Base-by-base conservation (phyloP, 805 yeast genomes). In the Yamadazyma olivae region DNA sequence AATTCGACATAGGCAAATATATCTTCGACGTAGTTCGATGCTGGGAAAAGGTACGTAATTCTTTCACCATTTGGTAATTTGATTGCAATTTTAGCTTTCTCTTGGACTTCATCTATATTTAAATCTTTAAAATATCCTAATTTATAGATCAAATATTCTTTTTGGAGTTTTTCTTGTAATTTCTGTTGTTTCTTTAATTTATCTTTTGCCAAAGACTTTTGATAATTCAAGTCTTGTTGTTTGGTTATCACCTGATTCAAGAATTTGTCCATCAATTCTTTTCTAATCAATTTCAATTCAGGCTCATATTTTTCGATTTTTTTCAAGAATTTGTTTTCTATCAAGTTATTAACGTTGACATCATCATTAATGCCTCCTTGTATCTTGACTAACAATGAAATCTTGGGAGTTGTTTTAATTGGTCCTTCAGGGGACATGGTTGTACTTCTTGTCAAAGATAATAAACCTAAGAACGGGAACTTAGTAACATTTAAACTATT, bases 391-490 rank as follows among this genome's bases (percentile, higher is more conserved):
- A 86, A 72, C 32, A 83, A 61, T 4, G 84, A 74, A 53, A 85
- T 65, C 9, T 76, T 72, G 2, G 88, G 79, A 1, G 71, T 43
- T 0, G 79, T 62, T 18, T 71, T 68, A 10, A 67, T 64, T 0
- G 78, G 70, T 0, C 84, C 84, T 15, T 70, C 68, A 0, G 80
- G 76, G 0, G 84, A 71, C 62, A 80, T 50, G 39, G 67, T 46
- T 53, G 67, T 70, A 12, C 68, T 65, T 33, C 79, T 73, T 13
- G 87, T 83, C 36, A 88, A 67, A 32, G 88, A 81, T 8, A 93
- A 56, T 9, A 90, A 61, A 0, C 91, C 95, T 22, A 86, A 56
- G 52, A 85, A 83, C n/a, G 99, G 99, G 50, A 81, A 80, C 45
- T 76, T 74, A 15, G 87, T 73, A 27, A 82, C 81, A 39, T 76